Conservation (phyloP, 305 asterid genomes). For the Lippia alba region DNA sequence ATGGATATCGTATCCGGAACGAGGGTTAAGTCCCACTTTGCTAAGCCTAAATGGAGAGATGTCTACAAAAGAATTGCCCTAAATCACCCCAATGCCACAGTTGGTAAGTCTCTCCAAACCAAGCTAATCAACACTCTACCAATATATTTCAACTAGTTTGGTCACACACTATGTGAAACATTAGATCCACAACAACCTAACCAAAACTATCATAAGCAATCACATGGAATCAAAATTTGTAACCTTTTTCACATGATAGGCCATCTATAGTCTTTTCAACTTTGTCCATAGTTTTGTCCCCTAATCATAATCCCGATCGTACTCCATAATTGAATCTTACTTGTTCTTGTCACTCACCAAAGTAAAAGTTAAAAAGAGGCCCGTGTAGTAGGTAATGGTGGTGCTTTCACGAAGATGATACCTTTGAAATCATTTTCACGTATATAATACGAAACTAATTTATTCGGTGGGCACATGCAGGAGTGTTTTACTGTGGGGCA, state of each 20-base stretch:
- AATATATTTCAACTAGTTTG: too few relatives aligned
- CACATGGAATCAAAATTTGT: too few relatives aligned
- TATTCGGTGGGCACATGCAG: conserved; percentile 45
- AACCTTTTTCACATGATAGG: too few relatives aligned
- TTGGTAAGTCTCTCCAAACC: conserved; percentile 51
- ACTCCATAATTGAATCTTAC: background rate
- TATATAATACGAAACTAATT: background rate
- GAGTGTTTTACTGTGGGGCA: conserved; percentile 88
- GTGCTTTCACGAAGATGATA: background rate
- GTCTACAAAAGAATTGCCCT: conserved; percentile 75
- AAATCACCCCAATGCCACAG: conserved; percentile 64
- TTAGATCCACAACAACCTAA: too few relatives aligned
- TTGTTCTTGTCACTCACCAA: background rate
- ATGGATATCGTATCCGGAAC: conserved; percentile 84
- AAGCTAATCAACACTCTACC: background rate
- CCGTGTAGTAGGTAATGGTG: conserved; percentile 12
- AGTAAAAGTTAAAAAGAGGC: conserved; percentile 23
- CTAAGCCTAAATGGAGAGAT: conserved; percentile 80
- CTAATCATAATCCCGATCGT: background rate
- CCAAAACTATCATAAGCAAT: too few relatives aligned
- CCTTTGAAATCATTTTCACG: background rate
- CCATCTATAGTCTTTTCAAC: background rate
- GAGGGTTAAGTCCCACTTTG: conserved; percentile 82
- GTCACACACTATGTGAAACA: too few relatives aligned
- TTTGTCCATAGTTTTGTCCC: background rate